These are phyloP conservation scores for Hymenoscyphus albidus DNA, from an alignment of 2,329 filamentous ascomycete species.

Conservation along the genomic window DNA sequence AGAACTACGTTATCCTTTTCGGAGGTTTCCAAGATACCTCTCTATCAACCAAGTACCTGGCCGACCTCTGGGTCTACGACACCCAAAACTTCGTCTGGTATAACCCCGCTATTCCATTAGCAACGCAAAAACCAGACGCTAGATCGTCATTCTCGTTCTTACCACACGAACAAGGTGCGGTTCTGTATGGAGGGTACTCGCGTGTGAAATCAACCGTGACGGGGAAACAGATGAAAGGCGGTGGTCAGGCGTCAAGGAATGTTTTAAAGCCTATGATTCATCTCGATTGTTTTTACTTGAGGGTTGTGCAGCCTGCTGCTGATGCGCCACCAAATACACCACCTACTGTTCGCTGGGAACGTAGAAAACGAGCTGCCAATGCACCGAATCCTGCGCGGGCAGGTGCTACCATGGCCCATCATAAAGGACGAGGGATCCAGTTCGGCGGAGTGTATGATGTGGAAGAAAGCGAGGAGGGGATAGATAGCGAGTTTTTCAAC, in stretches of 20 bases:
- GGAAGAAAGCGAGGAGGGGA: slow-evolving; percentile 86
- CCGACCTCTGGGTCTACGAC: slow-evolving; percentile 95
- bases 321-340: slow-evolving; percentile 63
- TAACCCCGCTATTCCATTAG: slow-evolving; percentile 68
- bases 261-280: slow-evolving; percentile 84
- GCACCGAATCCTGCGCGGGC: slow-evolving; percentile 77
- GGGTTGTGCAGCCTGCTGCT: slow-evolving; percentile 67
- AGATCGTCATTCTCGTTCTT: slow-evolving; percentile 89
- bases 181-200: slow-evolving; percentile 91
- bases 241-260: slow-evolving; percentile 58
- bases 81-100: slow-evolving; percentile 83
- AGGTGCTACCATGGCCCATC: slow-evolving; percentile 88
- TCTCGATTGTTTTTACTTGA: slow-evolving; percentile 90
- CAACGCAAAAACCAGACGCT: slow-evolving; percentile 82
- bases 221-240: slow-evolving; percentile 62
- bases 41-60: slow-evolving; percentile 88
- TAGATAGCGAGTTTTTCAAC: slow-evolving; percentile 97
- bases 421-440: slow-evolving; percentile 86
- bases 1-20: slow-evolving; percentile 93
- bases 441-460: slow-evolving; percentile 96
- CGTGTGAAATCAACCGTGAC: slow-evolving; percentile 70
- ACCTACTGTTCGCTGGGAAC: slow-evolving; percentile 84
- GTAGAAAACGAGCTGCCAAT: slow-evolving; percentile 87
- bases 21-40: slow-evolving; percentile 97
- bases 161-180: slow-evolving; percentile 84